A percentile compares a stretch with the other conserved stretches of the same genome.
Evolutionary conservation across 2,329 filamentous ascomycete species (phyloP).

Genomic region (Colletotrichum tropicicola): DNA sequence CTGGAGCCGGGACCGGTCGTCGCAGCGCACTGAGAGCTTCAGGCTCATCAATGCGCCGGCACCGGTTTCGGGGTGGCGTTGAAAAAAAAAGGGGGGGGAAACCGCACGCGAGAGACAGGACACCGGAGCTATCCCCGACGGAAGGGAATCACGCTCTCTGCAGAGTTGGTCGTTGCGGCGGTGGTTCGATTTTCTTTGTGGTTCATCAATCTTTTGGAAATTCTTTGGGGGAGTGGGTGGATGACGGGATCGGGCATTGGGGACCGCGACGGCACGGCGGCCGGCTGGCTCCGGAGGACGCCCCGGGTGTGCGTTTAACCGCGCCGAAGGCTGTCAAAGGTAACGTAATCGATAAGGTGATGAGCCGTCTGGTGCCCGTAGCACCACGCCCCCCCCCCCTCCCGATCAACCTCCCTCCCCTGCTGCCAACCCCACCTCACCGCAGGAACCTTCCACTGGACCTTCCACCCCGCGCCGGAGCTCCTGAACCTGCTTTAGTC

Average conservation of each 20-base stretch:
- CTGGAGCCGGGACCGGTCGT: conserved; percentile 1
- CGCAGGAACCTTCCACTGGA: conserved; percentile 18
- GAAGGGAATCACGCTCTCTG: neutral
- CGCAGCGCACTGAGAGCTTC: conserved; percentile 19
- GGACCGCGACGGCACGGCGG: conserved; percentile 4
- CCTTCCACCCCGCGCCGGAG: conserved; percentile 22
- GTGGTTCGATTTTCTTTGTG: neutral
- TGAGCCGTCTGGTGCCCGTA: neutral
- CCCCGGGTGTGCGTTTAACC: neutral
- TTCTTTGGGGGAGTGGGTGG: conserved; percentile 1
- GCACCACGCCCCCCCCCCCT: neutral
- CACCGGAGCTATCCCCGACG: too few species aligned
- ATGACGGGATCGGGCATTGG: neutral
- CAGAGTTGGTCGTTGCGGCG: neutral
- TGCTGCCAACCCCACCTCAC: conserved; percentile 4
- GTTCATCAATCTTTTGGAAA: neutral
- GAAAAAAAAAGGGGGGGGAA: too few species aligned
- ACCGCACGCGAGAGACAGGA: too few species aligned
- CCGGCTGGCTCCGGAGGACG: neutral
- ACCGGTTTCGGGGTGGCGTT: neutral
- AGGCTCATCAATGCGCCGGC: conserved; percentile 24
- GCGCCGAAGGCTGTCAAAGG: neutral
- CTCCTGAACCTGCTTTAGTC: neutral
- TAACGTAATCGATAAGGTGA: conserved; percentile 6
- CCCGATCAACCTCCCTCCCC: neutral